Evolutionary conservation across 2,329 filamentous ascomycete genomes (phyloP), one percentile per base, ranked within the genome.

Genomic region (Metarhizium sp.): DNA sequence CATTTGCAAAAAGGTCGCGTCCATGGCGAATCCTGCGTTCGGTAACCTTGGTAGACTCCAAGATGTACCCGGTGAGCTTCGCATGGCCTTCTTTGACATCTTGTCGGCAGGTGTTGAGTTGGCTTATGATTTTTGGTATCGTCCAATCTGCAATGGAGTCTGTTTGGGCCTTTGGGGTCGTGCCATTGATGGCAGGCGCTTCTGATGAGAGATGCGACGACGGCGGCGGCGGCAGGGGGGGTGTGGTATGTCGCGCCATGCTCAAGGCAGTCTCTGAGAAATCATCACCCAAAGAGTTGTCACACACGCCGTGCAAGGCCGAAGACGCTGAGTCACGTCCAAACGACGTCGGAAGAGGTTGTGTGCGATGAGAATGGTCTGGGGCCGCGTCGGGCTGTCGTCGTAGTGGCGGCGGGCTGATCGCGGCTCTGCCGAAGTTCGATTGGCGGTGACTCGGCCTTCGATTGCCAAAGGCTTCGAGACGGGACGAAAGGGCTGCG

Each of bases 81-180:
- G 74, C 70, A 55, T 80, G 76, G 42, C 73, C 71, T 13, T 71
- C 66, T 52, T 72, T 71, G 32, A 82, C 73, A 29, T 78, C 73
- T 38, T 67, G 65, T 16, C 73, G 69, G 52, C 75, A 73, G 2
- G 65, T 58, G 8, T 64, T 67, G 32, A 82, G 67, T 6, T 68
- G 65, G 5, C 64, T 59, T 38, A 73, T 73, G n/a, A 81, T 67
- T 54, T 73, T 71, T 2, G 71, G 67, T 18, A 73, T 63, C 2
- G 73, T 73, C 73, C 75, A 78, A 2, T 73, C 72, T 14, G 54
- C 48, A 18, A 59, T 59, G 11, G 56, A 53, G 20, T 60, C 61
- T 13, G 63, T 65, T 52, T 65, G 63, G 14, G 55, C 55, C 50
- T 59, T 59, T 34, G 62, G 59, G 18, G 60, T 61, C 11, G 57